Evolutionary conservation across 2,329 filamentous ascomycete species (phyloP).

Genomic region (Verticillium klebahnii): DNA sequence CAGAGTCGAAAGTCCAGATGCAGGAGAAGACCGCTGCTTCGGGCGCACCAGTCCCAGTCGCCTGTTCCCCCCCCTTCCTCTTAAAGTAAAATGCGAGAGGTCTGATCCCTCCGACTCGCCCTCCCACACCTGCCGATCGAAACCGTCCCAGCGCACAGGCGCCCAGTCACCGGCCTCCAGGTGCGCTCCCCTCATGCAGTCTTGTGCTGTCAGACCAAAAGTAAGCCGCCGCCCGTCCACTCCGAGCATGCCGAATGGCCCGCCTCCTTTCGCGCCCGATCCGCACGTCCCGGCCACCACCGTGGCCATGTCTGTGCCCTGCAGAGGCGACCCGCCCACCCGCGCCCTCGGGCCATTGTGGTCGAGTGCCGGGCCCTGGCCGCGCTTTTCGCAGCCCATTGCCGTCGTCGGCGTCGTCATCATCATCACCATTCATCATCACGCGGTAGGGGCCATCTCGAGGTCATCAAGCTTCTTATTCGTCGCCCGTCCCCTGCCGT

Average conservation of each 20-base stretch:
- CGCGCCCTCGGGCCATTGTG: no score
- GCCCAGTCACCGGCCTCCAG: no score
- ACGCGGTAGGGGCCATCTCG: no score
- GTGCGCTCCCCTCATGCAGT: background rate
- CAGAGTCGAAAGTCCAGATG: background rate
- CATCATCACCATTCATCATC: no score
- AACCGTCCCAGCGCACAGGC: no score
- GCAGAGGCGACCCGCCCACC: no score
- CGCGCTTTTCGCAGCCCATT: no score
- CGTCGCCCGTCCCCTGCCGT: background rate
- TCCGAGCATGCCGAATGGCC: slow-evolving; percentile 1
- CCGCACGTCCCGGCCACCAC: background rate
- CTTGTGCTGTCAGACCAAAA: background rate
- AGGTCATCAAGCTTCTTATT: background rate
- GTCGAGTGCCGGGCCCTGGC: no score
- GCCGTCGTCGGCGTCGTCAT: no score
- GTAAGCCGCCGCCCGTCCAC: background rate
- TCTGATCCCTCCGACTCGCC: no score
- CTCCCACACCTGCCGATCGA: no score
- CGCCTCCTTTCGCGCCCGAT: background rate
- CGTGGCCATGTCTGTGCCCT: no score
- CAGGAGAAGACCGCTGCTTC: background rate
- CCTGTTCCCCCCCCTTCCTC: background rate
- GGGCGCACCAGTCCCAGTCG: background rate
- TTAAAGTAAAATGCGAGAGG: background rate